Evolutionary conservation across 148 eudicot genomes (phyloP).

Genomic region (Cornus suecica): DNA sequence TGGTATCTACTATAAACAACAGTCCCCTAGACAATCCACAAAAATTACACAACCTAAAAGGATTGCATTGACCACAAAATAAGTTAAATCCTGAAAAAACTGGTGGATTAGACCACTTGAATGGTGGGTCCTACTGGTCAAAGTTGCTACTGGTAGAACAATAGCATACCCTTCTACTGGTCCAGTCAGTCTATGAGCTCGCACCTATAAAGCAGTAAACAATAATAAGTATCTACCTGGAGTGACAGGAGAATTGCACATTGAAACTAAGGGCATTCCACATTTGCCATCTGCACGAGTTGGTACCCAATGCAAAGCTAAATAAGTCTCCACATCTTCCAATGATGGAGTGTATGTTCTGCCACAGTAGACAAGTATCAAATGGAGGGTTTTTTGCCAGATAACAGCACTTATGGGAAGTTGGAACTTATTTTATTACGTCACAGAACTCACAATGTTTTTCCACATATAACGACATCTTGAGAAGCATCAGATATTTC

Average conservation of each 20-base stretch:
- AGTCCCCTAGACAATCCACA: not conserved
- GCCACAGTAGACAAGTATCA: constrained; percentile 23
- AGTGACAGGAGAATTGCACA: constrained; percentile 61
- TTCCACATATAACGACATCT: constrained; percentile 53
- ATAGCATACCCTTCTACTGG: not conserved
- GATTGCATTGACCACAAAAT: not conserved
- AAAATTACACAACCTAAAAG: not conserved
- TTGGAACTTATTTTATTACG: constrained; percentile 3
- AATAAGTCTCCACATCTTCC: constrained; percentile 79
- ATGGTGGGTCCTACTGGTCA: not conserved
- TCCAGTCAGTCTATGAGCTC: constrained; percentile 1
- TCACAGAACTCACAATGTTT: constrained; percentile 50
- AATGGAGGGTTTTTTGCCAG: constrained; percentile 1
- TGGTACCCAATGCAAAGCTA: constrained; percentile 92
- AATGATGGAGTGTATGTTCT: constrained; percentile 81
- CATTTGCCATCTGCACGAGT: constrained; percentile 76
- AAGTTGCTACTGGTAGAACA: not conserved
- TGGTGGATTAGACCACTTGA: not conserved
- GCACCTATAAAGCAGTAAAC: not conserved
- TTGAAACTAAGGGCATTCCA: constrained; percentile 69
- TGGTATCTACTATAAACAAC: not conserved
- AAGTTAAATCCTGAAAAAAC: not conserved
- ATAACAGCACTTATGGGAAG: not conserved
- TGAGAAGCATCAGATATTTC: constrained; percentile 42
- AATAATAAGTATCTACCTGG: constrained; percentile 51